Percentiles rank a stretch among this genome's conserved stretches.
phyloP scores from a whole-genome alignment of 176 grass and related monocot species.

The Miscanthus lutarioriparius region DNA sequence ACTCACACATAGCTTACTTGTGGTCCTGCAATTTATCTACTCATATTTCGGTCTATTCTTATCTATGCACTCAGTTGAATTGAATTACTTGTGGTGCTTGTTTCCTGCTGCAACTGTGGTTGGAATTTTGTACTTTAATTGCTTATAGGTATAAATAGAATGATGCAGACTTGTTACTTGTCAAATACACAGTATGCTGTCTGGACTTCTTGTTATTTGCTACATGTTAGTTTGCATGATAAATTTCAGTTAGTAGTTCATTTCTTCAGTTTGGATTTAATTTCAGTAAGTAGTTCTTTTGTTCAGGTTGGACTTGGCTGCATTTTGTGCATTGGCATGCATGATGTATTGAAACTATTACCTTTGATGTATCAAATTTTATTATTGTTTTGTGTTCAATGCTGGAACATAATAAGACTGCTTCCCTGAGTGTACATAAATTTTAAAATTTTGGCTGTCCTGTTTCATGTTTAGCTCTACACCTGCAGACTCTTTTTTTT shows the following conservation, averaged over 20 bases:
- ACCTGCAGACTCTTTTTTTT: too few relatives aligned
- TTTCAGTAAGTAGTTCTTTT: not conserved
- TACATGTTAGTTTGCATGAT: not conserved
- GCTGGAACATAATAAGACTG: not conserved
- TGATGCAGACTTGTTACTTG: slow-evolving; percentile 3
- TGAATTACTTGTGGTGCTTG: not conserved
- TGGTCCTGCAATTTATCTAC: not conserved
- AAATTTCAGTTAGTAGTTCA: not conserved
- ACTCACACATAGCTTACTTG: not conserved
- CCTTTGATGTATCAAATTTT: not conserved
- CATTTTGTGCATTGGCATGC: not conserved
- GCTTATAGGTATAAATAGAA: not conserved
- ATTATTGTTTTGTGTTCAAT: not conserved
- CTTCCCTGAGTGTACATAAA: not conserved
- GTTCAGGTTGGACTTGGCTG: not conserved
- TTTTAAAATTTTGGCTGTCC: not conserved
- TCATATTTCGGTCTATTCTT: not conserved
- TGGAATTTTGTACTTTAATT: not conserved
- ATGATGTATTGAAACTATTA: not conserved
- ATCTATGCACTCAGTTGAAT: not conserved
- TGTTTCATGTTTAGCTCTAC: not conserved
- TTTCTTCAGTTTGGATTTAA: not conserved
- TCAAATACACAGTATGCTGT: not conserved
- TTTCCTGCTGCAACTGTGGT: not conserved
- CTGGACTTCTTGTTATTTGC: not conserved